Evolutionary conservation across 2,329 filamentous ascomycete genomes (phyloP), one percentile per base, ranked within the genome.

Genomic region (Stagonosporopsis chrysanthemi): DNA sequence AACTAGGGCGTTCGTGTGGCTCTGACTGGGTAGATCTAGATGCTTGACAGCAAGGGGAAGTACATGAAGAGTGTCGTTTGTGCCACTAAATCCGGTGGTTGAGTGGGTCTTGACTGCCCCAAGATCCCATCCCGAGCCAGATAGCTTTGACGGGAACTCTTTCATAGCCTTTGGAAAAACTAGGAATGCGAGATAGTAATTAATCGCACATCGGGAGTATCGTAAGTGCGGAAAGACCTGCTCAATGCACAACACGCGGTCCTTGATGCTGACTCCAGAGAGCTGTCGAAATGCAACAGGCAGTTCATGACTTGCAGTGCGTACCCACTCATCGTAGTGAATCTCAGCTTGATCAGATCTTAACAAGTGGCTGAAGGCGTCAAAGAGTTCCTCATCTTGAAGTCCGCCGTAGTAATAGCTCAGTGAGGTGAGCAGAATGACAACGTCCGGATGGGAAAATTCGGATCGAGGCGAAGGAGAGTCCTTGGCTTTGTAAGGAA

Each of bases 51-150:
- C 75, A 0, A 88, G 64, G 0, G 88, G 88, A 0, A 91, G 76
- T 0, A 88, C 66, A n/a, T 80, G 76, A 11, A 80, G 73, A 0
- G 83, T 85, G 61, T 91, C 88, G 23, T 86, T 88, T 0, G 89
- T 92, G 0, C 89, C 88, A 52, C 86, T 90, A 65, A 92, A 92
- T 0, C 89, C 89, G 0, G 85, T 87, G 0, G 82, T 86, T 0
- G 81, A 78, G 19, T 84, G 75, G 0, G 17, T 6, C 52, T 82
- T 87, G 4, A 44, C 44, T 35, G 76, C 68, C 5, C 77, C 85
- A 17, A 91, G 75, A 58, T 91, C 87, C 88, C 88, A 91, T 0
- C 87, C 88, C 0, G 88, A 90, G 0, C 86, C 81, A 0, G 84
- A 86, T 0, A 91, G 73, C 58, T 90, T 91, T 8, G 80, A 52